Conservation (phyloP, 2,329 filamentous ascomycete genomes). For the Biscogniauxia mediterranea region DNA sequence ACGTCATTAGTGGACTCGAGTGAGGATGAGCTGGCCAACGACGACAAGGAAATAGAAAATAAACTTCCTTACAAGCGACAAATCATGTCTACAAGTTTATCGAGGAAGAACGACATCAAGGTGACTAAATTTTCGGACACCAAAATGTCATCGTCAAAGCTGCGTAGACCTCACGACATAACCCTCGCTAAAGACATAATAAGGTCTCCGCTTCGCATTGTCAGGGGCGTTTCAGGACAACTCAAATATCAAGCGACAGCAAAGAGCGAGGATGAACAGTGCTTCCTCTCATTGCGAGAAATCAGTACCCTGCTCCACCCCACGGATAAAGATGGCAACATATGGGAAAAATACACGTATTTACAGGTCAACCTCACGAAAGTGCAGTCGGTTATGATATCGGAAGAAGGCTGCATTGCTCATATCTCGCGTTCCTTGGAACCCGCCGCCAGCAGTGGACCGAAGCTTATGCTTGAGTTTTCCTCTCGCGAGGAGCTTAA, state of each 20-base stretch:
- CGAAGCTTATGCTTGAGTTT: constrained; percentile 28
- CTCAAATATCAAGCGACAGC: constrained; percentile 20
- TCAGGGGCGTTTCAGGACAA: constrained; percentile 23
- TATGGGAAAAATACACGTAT: constrained; percentile 20
- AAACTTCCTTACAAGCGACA: constrained; percentile 13
- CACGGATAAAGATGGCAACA: constrained; percentile 13
- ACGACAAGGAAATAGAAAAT: constrained; percentile 13
- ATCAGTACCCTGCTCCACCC: constrained; percentile 26
- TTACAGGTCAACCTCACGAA: constrained; percentile 23
- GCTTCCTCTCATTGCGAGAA: constrained; percentile 21
- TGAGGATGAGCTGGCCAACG: constrained; percentile 24
- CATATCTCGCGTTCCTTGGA: constrained; percentile 6
- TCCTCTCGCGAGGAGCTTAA: constrained; percentile 10
- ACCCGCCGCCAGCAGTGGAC: constrained; percentile 4
- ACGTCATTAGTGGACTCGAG: constrained; percentile 12
- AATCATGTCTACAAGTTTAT: constrained; percentile 21
- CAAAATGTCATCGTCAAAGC: not conserved
- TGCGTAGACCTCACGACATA: not conserved
- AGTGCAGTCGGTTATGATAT: constrained; percentile 1
- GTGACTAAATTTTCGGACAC: constrained; percentile 18
- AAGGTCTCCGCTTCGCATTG: constrained; percentile 16
- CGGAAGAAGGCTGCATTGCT: constrained; percentile 11
- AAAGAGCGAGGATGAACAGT: constrained; percentile 8
- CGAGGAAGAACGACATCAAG: constrained; percentile 23
- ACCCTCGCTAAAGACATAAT: constrained; percentile 13